A percentile compares a stretch with the other conserved stretches of the same genome.
Evolutionary conservation across 129 eudicot species (phyloP).

Genomic region (Artemisia argyi): DNA sequence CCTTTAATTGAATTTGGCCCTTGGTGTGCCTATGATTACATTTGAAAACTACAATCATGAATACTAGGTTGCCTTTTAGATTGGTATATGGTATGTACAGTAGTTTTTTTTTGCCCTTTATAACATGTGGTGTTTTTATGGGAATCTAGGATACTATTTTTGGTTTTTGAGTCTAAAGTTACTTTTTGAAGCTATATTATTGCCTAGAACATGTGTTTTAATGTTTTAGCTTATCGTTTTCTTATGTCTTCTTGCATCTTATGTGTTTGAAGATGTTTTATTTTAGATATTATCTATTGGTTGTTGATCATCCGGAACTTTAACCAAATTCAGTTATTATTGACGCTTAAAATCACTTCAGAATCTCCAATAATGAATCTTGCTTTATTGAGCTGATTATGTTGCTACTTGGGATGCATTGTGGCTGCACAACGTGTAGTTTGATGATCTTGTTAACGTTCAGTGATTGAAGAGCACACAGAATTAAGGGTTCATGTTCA

Average conservation of each 20-base stretch:
- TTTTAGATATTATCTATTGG: neutral
- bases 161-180: constrained; percentile 3
- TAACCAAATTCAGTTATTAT: neutral
- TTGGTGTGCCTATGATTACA: too few relatives aligned
- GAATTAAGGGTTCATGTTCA: neutral
- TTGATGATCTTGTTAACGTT: neutral
- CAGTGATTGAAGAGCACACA: neutral
- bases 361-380: neutral
- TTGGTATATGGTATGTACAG: too few relatives aligned
- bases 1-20: too few relatives aligned
- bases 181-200: too few relatives aligned
- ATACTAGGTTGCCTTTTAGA: too few relatives aligned
- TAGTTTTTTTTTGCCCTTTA: too few relatives aligned
- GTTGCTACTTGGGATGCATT: neutral
- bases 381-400: neutral
- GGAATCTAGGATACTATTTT: too few relatives aligned
- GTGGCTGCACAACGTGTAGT: neutral
- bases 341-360: neutral
- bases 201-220: neutral
- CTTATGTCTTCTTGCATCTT: neutral
- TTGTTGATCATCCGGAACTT: constrained; percentile 6
- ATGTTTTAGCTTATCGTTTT: neutral
- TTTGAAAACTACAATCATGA: too few relatives aligned
- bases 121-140: too few relatives aligned
- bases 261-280: constrained; percentile 5